phyloP scores from a whole-genome alignment of 1,284 basidiomycete genomes.

The Cryptococcus wingfieldii region DNA sequence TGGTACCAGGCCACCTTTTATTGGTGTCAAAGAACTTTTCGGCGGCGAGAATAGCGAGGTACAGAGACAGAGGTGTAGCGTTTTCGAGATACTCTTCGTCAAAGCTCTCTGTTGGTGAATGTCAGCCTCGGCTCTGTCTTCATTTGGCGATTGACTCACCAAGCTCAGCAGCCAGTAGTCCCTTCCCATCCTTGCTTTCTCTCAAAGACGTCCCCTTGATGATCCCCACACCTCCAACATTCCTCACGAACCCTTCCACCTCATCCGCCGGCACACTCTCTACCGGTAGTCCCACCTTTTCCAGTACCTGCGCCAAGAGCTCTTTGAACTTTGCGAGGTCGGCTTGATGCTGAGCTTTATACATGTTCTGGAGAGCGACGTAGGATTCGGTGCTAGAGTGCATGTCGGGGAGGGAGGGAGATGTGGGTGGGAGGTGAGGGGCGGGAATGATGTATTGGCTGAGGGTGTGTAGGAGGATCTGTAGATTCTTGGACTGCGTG shows the following conservation, averaged over 20 bases:
- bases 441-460: slow-evolving; percentile 53
- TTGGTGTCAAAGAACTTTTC: slow-evolving; percentile 48
- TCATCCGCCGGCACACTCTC: slow-evolving; percentile 53
- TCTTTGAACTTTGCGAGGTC: slow-evolving; percentile 40
- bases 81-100: slow-evolving; percentile 10
- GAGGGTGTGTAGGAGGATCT: slow-evolving; percentile 78
- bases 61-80: slow-evolving; percentile 20
- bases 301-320: slow-evolving; percentile 39
- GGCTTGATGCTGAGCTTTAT: slow-evolving; percentile 38
- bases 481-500: slow-evolving; percentile 63
- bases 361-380: slow-evolving; percentile 47
- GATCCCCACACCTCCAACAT: slow-evolving; percentile 75
- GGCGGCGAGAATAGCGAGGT: slow-evolving; percentile 50
- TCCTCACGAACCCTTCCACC: slow-evolving; percentile 83
- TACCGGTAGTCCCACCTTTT: slow-evolving; percentile 29
- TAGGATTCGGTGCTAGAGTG: slow-evolving; percentile 83
- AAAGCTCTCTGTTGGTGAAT: background rate
- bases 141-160: slow-evolving; percentile 51
- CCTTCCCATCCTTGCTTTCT: slow-evolving; percentile 55
- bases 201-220: slow-evolving; percentile 68
- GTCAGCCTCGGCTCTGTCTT: background rate
- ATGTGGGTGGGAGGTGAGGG: slow-evolving; percentile 57
- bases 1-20: slow-evolving; percentile 49
- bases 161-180: slow-evolving; percentile 51
- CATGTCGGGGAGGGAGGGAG: slow-evolving; percentile 85